Conservation (phyloP, 1,284 basidiomycete species). For the Spongiforma sp. region DNA sequence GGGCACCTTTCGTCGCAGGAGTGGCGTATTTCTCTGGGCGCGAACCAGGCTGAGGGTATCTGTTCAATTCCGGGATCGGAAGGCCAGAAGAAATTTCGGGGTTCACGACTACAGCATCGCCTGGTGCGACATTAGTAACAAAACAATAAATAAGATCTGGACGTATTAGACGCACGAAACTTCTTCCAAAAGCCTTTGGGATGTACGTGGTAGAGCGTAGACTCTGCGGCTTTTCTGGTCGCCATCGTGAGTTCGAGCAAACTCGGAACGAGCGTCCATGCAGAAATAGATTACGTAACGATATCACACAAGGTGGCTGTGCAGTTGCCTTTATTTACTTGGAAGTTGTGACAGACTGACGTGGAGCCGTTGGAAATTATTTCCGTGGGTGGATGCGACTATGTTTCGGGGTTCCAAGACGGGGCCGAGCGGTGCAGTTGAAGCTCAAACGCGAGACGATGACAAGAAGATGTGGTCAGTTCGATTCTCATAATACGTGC, state of each 20-base stretch:
- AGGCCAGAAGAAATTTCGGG: constrained; percentile 93
- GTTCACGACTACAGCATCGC: constrained; percentile 79
- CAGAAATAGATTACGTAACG: constrained; percentile 25
- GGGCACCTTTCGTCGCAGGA: constrained; percentile 84
- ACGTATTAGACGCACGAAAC: constrained; percentile 64
- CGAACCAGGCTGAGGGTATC: constrained; percentile 88
- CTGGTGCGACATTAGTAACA: constrained; percentile 44
- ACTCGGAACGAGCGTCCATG: neutral
- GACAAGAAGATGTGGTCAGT: no score
- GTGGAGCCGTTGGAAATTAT: no score
- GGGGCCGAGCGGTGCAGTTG: no score
- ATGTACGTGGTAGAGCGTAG: constrained; percentile 85
- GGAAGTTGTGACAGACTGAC: no score
- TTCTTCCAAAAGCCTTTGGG: constrained; percentile 95
- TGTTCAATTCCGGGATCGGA: constrained; percentile 75
- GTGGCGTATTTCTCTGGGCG: constrained; percentile 86
- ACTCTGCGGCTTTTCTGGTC: constrained; percentile 77
- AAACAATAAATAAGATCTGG: constrained; percentile 1
- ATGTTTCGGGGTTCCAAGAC: no score
- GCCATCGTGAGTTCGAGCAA: constrained; percentile 53
- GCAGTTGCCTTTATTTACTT: no score
- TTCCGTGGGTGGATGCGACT: no score
- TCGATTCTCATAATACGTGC: no score
- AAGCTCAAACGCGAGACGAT: no score
- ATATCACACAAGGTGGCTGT: neutral